Base-by-base conservation (phyloP, 345 rosid genomes). In the Eucalyptus regnans region DNA sequence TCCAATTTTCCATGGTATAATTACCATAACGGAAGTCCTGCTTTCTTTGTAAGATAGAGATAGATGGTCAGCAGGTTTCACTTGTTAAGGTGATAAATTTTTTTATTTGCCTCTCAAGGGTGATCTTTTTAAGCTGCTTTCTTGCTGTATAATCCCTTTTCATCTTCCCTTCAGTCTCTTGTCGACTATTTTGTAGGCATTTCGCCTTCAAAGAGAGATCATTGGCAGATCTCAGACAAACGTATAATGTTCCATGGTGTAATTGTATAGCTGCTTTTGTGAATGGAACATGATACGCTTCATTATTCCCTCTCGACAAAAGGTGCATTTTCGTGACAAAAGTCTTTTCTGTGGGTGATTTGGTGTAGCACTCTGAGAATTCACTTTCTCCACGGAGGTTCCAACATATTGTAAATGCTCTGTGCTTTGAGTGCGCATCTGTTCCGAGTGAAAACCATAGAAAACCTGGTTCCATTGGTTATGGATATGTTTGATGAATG, bases 21-120 rank as follows among this genome's bases (percentile, higher is more conserved):
- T 25, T 12, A 54, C 31, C 49, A 58, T 89, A 44, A 49, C 79
- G 87, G 81, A 84, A 88, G 86, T 46, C 68, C 66, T 88, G 89
- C 87, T 88, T 89, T 88, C 90, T 84, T 54, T 88, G 91, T 90
- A 87, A 89, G 52, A 86, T 89, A 88, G 86, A 31, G 23, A 50
- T 52, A 51, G 86, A 84, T 79, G 89, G 91, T 89, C 86, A 60
- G 89, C 83, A 76, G 89, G 87, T 87, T 81, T 84, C 86, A 29
- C 68, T 37, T 62, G 68, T 37, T 52, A 52, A 25, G 81, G 86
- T 76, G 83, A 76, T 18, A 20, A 64, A 3, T 37, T 76, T 76
- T 76, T 76, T 37, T 76, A 18, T 76, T 76, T 41, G 83, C 83
- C 83, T 76, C 83, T 76, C 48, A 37, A 37, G 83, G 83, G 48